phyloP scores from a whole-genome alignment of 192 early-diverging fungal genomes.

The Glomus cerebriforme region DNA sequence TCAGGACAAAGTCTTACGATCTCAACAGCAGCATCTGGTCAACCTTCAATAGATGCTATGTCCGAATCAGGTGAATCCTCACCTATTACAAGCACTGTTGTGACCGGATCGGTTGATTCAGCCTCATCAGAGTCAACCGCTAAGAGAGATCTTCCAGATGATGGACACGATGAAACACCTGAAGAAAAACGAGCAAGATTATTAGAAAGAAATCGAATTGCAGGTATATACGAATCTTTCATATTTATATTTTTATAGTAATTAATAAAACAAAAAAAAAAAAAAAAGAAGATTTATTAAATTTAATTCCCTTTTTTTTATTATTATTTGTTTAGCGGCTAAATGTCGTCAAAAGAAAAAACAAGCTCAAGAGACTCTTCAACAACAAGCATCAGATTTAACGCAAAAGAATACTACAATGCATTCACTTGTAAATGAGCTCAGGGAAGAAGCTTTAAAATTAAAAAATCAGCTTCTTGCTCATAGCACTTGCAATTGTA shows the following conservation, averaged over 20 bases:
- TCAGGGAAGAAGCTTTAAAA: conserved; percentile 45
- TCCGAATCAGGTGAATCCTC: too few species aligned
- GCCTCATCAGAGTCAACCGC: too few species aligned
- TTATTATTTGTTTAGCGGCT: conserved; percentile 41
- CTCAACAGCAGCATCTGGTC: too few species aligned
- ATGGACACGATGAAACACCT: not conserved
- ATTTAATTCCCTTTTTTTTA: not conserved
- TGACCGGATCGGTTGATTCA: too few species aligned
- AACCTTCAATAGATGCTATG: too few species aligned
- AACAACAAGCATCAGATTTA: conserved; percentile 39
- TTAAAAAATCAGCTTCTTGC: conserved; percentile 26
- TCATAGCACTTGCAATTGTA: conserved; percentile 22
- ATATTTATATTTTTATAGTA: too few species aligned
- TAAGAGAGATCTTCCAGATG: not conserved
- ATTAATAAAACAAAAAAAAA: too few species aligned
- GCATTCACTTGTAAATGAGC: conserved; percentile 32
- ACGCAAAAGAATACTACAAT: conserved; percentile 37
- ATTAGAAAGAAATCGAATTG: conserved; percentile 51
- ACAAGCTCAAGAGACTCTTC: conserved; percentile 49
- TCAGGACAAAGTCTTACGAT: too few species aligned
- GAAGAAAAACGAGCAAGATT: conserved; percentile 45
- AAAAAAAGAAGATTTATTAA: too few species aligned
- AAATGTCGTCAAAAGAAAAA: conserved; percentile 65
- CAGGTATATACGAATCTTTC: conserved; percentile 33
- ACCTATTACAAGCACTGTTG: too few species aligned